Evolutionary conservation across 1,284 basidiomycete genomes (phyloP).

Genomic region (Trichosporon faecale): DNA sequence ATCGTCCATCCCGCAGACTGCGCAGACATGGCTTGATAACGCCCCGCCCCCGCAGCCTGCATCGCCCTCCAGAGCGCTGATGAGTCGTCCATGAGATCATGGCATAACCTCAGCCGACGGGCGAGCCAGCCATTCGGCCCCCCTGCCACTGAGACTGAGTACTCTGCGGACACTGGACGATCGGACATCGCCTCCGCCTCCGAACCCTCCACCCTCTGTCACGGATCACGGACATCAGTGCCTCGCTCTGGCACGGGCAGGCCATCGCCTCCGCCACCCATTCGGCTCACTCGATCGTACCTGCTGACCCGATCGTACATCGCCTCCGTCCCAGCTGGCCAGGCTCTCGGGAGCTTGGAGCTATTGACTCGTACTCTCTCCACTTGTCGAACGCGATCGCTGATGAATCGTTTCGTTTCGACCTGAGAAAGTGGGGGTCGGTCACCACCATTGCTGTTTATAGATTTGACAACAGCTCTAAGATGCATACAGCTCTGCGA

Average conservation of each 20-base stretch:
- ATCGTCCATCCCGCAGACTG: not conserved
- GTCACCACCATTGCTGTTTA: not conserved
- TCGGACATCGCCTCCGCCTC: constrained; percentile 3
- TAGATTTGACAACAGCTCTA: not conserved
- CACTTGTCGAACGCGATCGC: not conserved
- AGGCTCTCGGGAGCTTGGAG: not conserved
- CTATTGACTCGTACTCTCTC: not conserved
- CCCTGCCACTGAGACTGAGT: too few relatives aligned
- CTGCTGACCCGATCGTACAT: not conserved
- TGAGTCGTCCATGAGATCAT: not conserved
- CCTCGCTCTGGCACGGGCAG: not conserved
- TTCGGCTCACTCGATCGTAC: not conserved
- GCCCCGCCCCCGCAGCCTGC: not conserved
- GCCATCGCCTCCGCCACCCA: not conserved
- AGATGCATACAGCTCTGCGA: not conserved
- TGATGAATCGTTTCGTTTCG: not conserved
- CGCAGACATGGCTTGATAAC: not conserved
- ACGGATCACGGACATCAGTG: not conserved
- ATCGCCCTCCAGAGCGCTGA: constrained; percentile 5
- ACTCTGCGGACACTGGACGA: not conserved
- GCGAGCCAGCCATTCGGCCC: not conserved
- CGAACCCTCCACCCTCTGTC: not conserved
- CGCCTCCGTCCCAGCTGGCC: not conserved
- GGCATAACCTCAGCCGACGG: not conserved
- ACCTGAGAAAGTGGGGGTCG: not conserved